phyloP scores from a whole-genome alignment of 2,329 filamentous ascomycete species.

The Pseudofabraea citricarpa region DNA sequence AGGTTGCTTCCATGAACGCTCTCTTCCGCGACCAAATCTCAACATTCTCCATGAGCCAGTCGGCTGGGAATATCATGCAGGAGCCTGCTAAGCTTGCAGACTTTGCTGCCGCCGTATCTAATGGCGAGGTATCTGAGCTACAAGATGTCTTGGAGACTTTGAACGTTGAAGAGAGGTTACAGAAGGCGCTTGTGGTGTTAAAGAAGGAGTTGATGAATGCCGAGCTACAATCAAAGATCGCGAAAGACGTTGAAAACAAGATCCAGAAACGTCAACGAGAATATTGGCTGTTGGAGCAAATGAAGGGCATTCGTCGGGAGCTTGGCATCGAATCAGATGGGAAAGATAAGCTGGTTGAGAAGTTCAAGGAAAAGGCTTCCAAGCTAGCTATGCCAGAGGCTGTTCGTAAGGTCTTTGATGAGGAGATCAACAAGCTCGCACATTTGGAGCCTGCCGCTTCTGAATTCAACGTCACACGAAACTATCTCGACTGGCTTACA shows the following conservation, averaged over 20 bases:
- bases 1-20: slow-evolving; percentile 88
- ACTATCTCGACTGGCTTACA: slow-evolving; percentile 98
- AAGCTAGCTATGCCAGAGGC: slow-evolving; percentile 96
- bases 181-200: slow-evolving; percentile 84
- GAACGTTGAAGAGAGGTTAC: slow-evolving; percentile 87
- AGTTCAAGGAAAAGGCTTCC: slow-evolving; percentile 90
- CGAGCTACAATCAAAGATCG: slow-evolving; percentile 93
- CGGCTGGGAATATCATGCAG: slow-evolving; percentile 88
- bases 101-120: slow-evolving; percentile 95
- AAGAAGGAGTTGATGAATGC: slow-evolving; percentile 99
- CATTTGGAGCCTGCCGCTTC: slow-evolving; percentile 94
- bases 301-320: slow-evolving; percentile 96
- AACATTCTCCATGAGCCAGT: slow-evolving; percentile 93
- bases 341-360: slow-evolving; percentile 96
- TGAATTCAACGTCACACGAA: slow-evolving; percentile 97
- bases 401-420: slow-evolving; percentile 96
- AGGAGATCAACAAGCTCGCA: slow-evolving; percentile 94
- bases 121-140: slow-evolving; percentile 84
- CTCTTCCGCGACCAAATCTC: slow-evolving; percentile 97
- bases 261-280: slow-evolving; percentile 96
- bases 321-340: slow-evolving; percentile 95
- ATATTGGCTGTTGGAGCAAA: slow-evolving; percentile 99
- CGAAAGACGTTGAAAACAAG: slow-evolving; percentile 94
- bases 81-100: slow-evolving; percentile 94
- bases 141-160: slow-evolving; percentile 87